Base-by-base conservation (phyloP, 306 rosid genomes). In the Cicer bijugum region DNA sequence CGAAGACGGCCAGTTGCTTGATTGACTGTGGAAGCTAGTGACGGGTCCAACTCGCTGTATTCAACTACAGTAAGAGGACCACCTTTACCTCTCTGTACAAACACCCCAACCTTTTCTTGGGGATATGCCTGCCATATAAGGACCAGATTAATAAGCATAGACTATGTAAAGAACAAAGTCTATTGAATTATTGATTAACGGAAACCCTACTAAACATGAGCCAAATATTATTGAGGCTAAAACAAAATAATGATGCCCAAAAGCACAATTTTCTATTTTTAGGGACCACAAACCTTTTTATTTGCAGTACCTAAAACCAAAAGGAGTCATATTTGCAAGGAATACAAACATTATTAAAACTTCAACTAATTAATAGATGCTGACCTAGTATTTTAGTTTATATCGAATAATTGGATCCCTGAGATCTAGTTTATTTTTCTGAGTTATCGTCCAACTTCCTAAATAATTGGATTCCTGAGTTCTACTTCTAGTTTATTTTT, bases 101-200 rank as follows among this genome's bases (percentile, higher is more conserved):
- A 95, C 67, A 95, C 97, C 6, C 99, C 97, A 79, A 95, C 99
- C 86, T 91, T 91, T 86, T 95, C 99, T 84, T 95, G 99, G 14
- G 99, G 99, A 68, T 95, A 91, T 51, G 97, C 99, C 97, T 91
- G 85, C 74, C 82, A 84, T 62, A 69, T 67, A 48, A 79, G 28
- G 51, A 61, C 59, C 73, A 82, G 10, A 50, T 67, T 78, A 69
- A 43, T 59, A 66, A 70, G 17, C 33, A 51, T 23, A 61, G 66
- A 58, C 20, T 50, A 70, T 38, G 48, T 1, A 6, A 56, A 67
- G 17, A 28, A 69, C 39, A 69, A 67, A 65, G 37, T 38, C 39
- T 65, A 83, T n/a, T 66, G 38, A 38, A 50, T 44, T 37, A 44
- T 44, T 57, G 14, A 23, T 37, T 9, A 33, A 69, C 53, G 9